These are phyloP conservation scores for Marchantia paleacea DNA, from an alignment of 225 moss, liverwort and hornwort genomes.

Conservation along the genomic window DNA sequence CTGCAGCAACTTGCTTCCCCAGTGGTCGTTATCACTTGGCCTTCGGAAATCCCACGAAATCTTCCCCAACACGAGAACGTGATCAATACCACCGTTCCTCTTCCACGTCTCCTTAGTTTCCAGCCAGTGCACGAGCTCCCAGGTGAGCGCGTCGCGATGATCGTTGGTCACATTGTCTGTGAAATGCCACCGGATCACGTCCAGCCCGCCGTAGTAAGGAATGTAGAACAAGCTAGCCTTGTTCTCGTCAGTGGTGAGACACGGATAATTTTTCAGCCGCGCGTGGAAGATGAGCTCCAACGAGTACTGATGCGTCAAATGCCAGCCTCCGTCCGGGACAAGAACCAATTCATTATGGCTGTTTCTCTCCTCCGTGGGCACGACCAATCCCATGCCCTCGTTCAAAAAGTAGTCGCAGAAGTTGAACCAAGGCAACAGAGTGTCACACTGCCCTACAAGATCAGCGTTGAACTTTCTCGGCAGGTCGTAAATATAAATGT, in stretches of 20 bases:
- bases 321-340: conserved; percentile 64
- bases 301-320: conserved; percentile 73
- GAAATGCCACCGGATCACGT: conserved; percentile 95
- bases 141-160: conserved; percentile 64
- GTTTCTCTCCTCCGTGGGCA: conserved; percentile 39
- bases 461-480: conserved; percentile 78
- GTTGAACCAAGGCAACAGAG: conserved; percentile 69
- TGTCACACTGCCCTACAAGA: conserved; percentile 60
- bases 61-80: conserved; percentile 80
- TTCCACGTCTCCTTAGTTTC: conserved; percentile 69
- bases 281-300: conserved; percentile 86
- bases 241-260: conserved; percentile 55
- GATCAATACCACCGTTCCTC: conserved; percentile 62
- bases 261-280: conserved; percentile 57
- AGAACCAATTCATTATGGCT: conserved; percentile 46
- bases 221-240: conserved; percentile 75
- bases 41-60: conserved; percentile 96
- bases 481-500: conserved; percentile 69
- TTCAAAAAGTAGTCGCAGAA: conserved; percentile 78
- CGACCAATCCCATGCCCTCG: conserved; percentile 60
- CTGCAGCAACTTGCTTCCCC: conserved; percentile 75
- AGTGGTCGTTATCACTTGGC: conserved; percentile 38
- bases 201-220: conserved; percentile 89
- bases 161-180: conserved; percentile 57
- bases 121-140: conserved; percentile 69